A percentile compares a stretch with the other conserved stretches of the same genome.
These are phyloP conservation scores for Corynascus novoguineensis DNA, from an alignment of 495 filamentous ascomycete genomes.

Conservation along the genomic window DNA sequence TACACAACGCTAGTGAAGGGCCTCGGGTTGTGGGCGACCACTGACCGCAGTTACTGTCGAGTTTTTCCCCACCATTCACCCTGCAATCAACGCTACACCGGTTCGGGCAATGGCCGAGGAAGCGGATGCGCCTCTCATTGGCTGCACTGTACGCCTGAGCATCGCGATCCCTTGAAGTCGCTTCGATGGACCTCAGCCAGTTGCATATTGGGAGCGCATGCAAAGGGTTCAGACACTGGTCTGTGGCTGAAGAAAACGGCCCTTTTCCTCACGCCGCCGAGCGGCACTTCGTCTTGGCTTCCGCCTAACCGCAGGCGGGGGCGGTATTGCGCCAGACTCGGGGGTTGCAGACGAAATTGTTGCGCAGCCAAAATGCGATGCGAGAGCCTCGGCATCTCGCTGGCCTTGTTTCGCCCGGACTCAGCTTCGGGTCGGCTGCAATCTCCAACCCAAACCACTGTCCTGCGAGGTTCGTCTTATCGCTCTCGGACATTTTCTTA, in stretches of 20 bases:
- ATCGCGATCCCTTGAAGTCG: not conserved
- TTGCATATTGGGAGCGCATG: not conserved
- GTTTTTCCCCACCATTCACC: not conserved
- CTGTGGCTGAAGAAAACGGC: slow-evolving; percentile 23
- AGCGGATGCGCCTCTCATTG: slow-evolving; percentile 9
- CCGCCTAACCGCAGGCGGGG: not conserved
- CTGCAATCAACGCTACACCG: not conserved
- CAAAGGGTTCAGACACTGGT: slow-evolving; percentile 13
- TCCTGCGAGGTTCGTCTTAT: not conserved
- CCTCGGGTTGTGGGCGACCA: not conserved
- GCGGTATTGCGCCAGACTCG: too few species aligned
- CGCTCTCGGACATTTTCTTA: not conserved
- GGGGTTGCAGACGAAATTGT: too few species aligned
- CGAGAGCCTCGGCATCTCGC: slow-evolving; percentile 8
- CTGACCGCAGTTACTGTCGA: slow-evolving; percentile 5
- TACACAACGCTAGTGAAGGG: too few species aligned
- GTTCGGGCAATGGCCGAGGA: slow-evolving; percentile 6
- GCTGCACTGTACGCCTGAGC: not conserved
- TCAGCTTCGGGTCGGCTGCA: slow-evolving; percentile 7
- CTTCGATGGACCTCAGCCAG: too few species aligned
- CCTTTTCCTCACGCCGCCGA: slow-evolving; percentile 16
- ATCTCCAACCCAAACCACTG: not conserved
- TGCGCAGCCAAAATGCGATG: too few species aligned
- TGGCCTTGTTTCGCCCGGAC: not conserved
- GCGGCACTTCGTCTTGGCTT: slow-evolving; percentile 14